These are phyloP conservation scores for Candida nemodendra DNA, from an alignment of 805 yeast genomes.

Conservation along the genomic window DNA sequence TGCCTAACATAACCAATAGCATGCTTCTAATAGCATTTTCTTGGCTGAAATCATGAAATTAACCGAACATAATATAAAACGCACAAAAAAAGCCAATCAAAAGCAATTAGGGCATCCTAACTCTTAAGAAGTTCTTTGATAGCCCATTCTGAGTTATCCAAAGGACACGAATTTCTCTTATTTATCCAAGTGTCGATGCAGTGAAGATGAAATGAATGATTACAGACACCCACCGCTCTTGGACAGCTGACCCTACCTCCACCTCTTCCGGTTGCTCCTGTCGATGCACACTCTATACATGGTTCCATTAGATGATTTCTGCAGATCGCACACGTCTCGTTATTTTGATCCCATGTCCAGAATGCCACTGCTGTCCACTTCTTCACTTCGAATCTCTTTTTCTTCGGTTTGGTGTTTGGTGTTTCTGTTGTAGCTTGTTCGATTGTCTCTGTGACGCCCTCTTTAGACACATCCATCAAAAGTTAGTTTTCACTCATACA, in stretches of 20 bases:
- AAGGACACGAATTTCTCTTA: conserved; percentile 94
- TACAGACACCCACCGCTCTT: conserved; percentile 97
- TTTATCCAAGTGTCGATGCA: conserved; percentile 95
- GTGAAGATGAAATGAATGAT: conserved; percentile 97
- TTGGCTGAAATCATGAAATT: too few species aligned
- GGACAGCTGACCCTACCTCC: conserved; percentile 48
- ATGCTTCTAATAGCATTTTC: neutral
- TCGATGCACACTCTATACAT: conserved; percentile 85
- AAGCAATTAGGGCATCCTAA: too few species aligned
- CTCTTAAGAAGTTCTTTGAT: conserved; percentile 30
- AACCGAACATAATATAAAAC: too few species aligned
- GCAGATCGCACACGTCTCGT: conserved; percentile 96
- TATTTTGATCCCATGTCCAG: conserved; percentile 90
- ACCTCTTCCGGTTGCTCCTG: conserved; percentile 48
- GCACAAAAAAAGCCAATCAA: too few species aligned
- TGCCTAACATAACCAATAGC: neutral
- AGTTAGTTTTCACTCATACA: neutral
- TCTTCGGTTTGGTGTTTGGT: conserved; percentile 33
- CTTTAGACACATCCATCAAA: too few species aligned
- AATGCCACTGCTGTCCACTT: conserved; percentile 99
- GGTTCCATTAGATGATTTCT: conserved; percentile 98
- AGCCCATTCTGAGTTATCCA: conserved; percentile 89
- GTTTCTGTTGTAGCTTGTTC: conserved; percentile 9
- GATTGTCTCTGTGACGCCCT: too few species aligned
- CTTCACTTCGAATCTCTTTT: conserved; percentile 85